Base-by-base conservation (phyloP, 345 rosid species). In the Excoecaria cochinchinensis region DNA sequence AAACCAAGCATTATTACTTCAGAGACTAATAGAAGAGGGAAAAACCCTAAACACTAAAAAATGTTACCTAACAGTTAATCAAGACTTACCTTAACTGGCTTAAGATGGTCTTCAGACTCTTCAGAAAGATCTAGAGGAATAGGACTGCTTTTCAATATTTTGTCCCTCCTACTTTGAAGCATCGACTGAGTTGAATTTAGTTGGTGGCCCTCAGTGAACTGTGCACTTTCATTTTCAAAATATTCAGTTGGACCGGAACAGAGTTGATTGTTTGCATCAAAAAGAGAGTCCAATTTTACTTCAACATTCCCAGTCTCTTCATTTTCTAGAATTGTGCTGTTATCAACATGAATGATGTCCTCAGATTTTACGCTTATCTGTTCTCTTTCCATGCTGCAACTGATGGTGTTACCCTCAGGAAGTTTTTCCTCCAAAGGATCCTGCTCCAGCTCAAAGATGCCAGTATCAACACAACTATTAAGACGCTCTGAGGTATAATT, bases 11-110 rank as follows among this genome's bases (percentile, higher is more conserved):
- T 67, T 2, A 73, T 24, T 31, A 52, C 25, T 16, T 48, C 25
- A 75, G 39, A 69, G 1, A 46, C 10, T n/a, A 31, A 21, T 25
- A 53, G 17, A 67, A 21, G 25, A 21, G 42, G 21, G 31, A 68
- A 67, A 67, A 67, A 6, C 25, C 19, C 39, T 44, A 42, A 71
- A 40, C 52, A 72, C 47, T 17, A 59, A 47, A 72, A 68, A 81
- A 51, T 22, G 11, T n/a, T 48, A 53, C 38, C 14, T 36, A 68
- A 64, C 25, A 19, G 57, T 65, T 44, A 14, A 46, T n/a, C 44
- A 56, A 67, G 71, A 78, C 87, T 84, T 75, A 95, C 98, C 97
- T 91, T 86, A 72, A 82, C 80, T 47, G 74, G 77, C 10, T 77
- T 66, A 78, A 69, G 71, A 70, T 70, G 78, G 57, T 81, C 85